Evolutionary conservation across 805 yeast species (phyloP).

Genomic region (Schwanniomyces vanrijiae): DNA sequence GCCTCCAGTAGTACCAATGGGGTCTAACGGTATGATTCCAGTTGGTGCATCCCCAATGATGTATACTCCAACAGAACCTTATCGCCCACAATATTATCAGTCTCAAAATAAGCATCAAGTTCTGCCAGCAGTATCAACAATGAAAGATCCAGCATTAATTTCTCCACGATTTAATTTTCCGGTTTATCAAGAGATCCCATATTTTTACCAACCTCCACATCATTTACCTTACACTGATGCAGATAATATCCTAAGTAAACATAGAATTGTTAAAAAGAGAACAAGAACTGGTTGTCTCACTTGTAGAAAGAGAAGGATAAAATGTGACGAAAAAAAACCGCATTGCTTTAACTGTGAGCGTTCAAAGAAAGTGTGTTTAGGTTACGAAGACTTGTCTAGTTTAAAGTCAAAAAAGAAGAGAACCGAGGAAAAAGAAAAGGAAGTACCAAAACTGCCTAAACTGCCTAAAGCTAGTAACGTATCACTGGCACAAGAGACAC

Average conservation of each 20-base stretch:
- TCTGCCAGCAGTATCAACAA: slow-evolving; percentile 1
- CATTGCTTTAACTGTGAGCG: slow-evolving; percentile 67
- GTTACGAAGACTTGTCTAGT: slow-evolving; percentile 46
- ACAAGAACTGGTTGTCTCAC: slow-evolving; percentile 78
- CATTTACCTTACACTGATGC: slow-evolving; percentile 15
- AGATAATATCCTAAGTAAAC: slow-evolving; percentile 31
- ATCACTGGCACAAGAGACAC: not conserved
- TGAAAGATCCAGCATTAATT: not conserved
- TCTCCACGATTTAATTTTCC: not conserved
- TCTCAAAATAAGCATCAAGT: slow-evolving; percentile 8
- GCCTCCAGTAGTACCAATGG: not conserved
- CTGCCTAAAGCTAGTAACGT: not conserved
- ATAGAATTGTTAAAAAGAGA: slow-evolving; percentile 54
- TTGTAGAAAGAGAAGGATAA: slow-evolving; percentile 67
- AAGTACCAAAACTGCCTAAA: not conserved
- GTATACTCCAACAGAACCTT: slow-evolving; percentile 2
- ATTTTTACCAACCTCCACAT: slow-evolving; percentile 3
- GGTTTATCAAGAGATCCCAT: slow-evolving; percentile 2
- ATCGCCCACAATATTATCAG: slow-evolving; percentile 5
- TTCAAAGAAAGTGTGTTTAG: slow-evolving; percentile 63
- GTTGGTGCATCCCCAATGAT: slow-evolving; percentile 1
- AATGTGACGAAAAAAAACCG: slow-evolving; percentile 76
- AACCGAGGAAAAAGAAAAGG: not conserved
- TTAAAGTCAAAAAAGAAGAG: slow-evolving; percentile 5
- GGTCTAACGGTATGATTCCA: not conserved